Conservation (phyloP, 495 filamentous ascomycete species). For the Lophiostoma macrostomum region DNA sequence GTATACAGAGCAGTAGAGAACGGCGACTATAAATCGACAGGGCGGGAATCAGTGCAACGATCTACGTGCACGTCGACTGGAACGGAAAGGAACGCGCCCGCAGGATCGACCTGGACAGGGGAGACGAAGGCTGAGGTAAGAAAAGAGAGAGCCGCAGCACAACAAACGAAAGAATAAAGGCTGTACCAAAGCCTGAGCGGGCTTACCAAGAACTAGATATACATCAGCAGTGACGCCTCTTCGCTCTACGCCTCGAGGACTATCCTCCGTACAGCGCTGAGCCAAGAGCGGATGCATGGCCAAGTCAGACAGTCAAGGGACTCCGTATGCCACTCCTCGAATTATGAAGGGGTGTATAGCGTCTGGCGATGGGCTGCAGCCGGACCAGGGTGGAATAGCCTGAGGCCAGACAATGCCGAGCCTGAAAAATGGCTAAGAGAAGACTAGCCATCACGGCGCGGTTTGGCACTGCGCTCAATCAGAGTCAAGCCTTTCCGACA, state of each 20-base stretch:
- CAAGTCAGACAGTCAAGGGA: slow-evolving; percentile 24
- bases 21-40: slow-evolving; percentile 1
- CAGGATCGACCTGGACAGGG: slow-evolving; percentile 8
- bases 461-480: neutral
- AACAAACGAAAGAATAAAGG: neutral
- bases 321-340: neutral
- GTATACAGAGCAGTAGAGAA: neutral
- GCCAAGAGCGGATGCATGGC: slow-evolving; percentile 10
- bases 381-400: neutral
- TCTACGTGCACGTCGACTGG: slow-evolving; percentile 9
- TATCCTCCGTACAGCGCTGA: neutral
- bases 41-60: slow-evolving; percentile 5
- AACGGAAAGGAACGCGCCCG: neutral
- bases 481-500: slow-evolving; percentile 14
- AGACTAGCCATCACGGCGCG: neutral
- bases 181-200: neutral
- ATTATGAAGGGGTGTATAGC: slow-evolving; percentile 3
- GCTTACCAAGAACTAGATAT: slow-evolving; percentile 12
- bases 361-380: neutral
- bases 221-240: too few species aligned
- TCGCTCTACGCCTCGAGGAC: neutral
- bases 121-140: neutral
- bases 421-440: neutral
- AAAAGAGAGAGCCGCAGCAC: neutral
- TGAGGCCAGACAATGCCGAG: slow-evolving; percentile 12